Conservation (phyloP, 495 filamentous ascomycete species). For the Podospora bellae-mahoneyi region DNA sequence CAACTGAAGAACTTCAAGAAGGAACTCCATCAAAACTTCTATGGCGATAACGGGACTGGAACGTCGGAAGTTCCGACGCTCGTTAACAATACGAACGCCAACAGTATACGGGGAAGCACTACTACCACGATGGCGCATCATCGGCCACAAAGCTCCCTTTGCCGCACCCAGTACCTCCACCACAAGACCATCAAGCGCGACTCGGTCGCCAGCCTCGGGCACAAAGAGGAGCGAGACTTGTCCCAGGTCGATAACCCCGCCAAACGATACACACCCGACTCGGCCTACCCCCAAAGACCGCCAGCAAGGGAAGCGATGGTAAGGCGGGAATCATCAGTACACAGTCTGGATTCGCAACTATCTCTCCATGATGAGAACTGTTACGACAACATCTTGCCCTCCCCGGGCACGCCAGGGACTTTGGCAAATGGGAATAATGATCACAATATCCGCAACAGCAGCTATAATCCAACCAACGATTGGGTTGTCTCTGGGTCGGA, state of each 20-base stretch:
- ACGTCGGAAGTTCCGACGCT: slow-evolving; percentile 10
- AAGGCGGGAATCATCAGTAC: background rate
- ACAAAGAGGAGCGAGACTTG: background rate
- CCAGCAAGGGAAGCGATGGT: background rate
- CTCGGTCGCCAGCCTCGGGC: background rate
- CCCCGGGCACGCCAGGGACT: background rate
- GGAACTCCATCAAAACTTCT: slow-evolving; percentile 13
- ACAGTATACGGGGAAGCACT: background rate
- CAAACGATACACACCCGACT: background rate
- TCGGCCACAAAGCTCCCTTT: background rate
- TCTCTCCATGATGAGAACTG: background rate
- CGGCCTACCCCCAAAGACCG: background rate
- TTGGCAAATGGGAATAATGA: background rate
- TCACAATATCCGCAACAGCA: background rate
- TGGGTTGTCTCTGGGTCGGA: background rate
- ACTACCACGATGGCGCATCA: background rate
- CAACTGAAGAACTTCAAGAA: slow-evolving; percentile 8
- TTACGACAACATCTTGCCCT: background rate
- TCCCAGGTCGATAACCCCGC: background rate
- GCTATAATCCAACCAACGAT: background rate
- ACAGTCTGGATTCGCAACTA: background rate
- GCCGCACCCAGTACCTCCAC: background rate
- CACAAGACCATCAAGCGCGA: background rate
- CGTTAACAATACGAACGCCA: background rate
- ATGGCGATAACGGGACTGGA: slow-evolving; percentile 1